Conservation (phyloP, 352 stramenopile species). For the Pythium scleroteichum region DNA sequence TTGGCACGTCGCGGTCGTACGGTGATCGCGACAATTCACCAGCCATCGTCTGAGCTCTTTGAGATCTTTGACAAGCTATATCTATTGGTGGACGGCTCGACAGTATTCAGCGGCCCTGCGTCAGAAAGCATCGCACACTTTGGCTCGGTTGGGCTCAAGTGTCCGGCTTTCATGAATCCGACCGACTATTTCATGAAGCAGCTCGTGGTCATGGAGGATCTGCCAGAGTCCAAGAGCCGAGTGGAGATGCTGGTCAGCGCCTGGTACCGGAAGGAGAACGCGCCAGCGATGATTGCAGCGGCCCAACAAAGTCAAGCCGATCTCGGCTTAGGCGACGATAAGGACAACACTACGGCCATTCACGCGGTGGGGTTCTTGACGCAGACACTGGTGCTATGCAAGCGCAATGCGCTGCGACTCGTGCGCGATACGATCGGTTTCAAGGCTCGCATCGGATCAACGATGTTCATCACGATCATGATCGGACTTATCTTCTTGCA, state of each 20-base stretch:
- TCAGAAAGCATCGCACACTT: slow-evolving; percentile 35
- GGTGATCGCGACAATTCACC: slow-evolving; percentile 90
- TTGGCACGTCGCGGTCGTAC: slow-evolving; percentile 83
- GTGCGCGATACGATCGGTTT: slow-evolving; percentile 37
- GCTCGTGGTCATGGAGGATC: slow-evolving; percentile 31
- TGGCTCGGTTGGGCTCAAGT: slow-evolving; percentile 28
- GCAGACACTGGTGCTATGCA: slow-evolving; percentile 24
- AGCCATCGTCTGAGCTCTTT: slow-evolving; percentile 58
- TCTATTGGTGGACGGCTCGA: slow-evolving; percentile 33
- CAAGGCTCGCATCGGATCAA: slow-evolving; percentile 33
- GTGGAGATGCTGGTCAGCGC: slow-evolving; percentile 13
- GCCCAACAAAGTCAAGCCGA: slow-evolving; percentile 11
- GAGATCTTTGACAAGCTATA: slow-evolving; percentile 42
- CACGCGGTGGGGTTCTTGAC: slow-evolving; percentile 21
- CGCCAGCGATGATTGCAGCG: not conserved
- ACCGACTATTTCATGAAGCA: slow-evolving; percentile 43
- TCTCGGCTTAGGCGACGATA: not conserved
- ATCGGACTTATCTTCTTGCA: slow-evolving; percentile 35
- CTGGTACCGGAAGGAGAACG: slow-evolving; percentile 12
- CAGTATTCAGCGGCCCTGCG: slow-evolving; percentile 38
- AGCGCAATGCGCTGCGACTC: slow-evolving; percentile 31
- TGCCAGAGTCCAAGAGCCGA: slow-evolving; percentile 8
- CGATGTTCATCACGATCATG: slow-evolving; percentile 39
- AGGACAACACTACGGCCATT: not conserved
- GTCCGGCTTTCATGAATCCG: slow-evolving; percentile 40